Base-by-base conservation (phyloP, 805 yeast genomes). In the Debaryomyces tyrocola region DNA sequence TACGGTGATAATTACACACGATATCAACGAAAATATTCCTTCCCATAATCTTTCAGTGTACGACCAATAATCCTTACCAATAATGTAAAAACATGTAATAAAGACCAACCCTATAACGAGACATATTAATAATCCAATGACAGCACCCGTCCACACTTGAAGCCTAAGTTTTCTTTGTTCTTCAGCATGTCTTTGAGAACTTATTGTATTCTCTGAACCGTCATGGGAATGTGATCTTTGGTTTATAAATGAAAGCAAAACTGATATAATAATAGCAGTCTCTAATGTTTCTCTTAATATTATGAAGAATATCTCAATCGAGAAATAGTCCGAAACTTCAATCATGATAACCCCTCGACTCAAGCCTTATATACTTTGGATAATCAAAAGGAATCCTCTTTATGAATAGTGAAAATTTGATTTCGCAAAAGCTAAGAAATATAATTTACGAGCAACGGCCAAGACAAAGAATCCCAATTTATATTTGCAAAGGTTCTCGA, bases 41-140 rank as follows among this genome's bases (percentile, higher is more conserved):
- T 90, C 97, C 87, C 96, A 90, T 44, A 88, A 74, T 57, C 94
- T 82, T 62, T 90, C 97, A 35, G 96, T 85, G 49, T 82, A 70
- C 7, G 91, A 80, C 97, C 97, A 90, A 44, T 88, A 69, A 66
- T 90, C 95, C 20, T 84, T 81, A 12, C 96, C 96, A 27, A 91
- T 68, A 38, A 83, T 60, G 58, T 90, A 89, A 64, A 90, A 90
- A 4, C 83, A 72, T 9, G 75, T 66, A 28, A 90, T 81, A 60
- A 90, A 86, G 0, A 80, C 63, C 4, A 84, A 80, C 4, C 97
- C 97, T 29, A 90, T 77, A 4, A 85, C 47, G 47, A 87, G 60
- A 58, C 97, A 90, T 1, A 87, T 66, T 0, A 78, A 54, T 15
- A 90, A 68, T 0, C 97, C 97, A 4, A 79, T 55, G 1, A 80